Evolutionary conservation across 768 basidiomycete species (phyloP).

Genomic region (Lactifluus echinatus): DNA sequence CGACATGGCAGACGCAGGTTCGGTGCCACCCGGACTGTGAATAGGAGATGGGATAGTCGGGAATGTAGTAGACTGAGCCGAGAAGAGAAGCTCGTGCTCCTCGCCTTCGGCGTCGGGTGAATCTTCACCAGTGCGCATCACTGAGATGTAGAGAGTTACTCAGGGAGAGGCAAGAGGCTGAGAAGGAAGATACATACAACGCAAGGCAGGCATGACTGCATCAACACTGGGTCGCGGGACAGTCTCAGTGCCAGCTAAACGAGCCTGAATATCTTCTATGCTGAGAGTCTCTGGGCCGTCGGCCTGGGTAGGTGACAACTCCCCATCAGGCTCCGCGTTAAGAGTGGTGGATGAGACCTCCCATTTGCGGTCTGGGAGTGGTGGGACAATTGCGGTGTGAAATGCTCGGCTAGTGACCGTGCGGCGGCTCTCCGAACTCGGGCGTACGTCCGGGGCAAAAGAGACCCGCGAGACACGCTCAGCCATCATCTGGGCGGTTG

Average conservation of each 20-base stretch:
- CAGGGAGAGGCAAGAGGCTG: conserved; percentile 6
- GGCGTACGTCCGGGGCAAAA: conserved; percentile 54
- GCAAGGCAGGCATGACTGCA: conserved; percentile 61
- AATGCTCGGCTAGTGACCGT: conserved; percentile 36
- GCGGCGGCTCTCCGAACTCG: conserved; percentile 38
- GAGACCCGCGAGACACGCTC: conserved; percentile 55
- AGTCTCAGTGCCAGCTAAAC: conserved; percentile 34
- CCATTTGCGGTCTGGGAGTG: conserved; percentile 32
- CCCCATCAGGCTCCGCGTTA: conserved; percentile 14
- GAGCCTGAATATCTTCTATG: conserved; percentile 52
- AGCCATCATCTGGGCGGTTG: conserved; percentile 35
- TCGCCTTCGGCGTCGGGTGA: background rate
- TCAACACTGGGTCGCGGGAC: conserved; percentile 37
- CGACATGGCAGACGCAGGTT: conserved; percentile 30
- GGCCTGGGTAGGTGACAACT: conserved; percentile 39
- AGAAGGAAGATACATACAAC: conserved; percentile 36
- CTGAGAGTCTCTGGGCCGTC: conserved; percentile 37
- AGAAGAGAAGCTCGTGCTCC: conserved; percentile 39
- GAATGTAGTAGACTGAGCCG: conserved; percentile 23
- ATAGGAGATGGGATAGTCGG: conserved; percentile 30
- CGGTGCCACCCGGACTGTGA: conserved; percentile 25
- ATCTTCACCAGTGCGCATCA: conserved; percentile 61
- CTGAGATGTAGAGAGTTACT: conserved; percentile 28
- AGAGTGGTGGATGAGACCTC: conserved; percentile 12
- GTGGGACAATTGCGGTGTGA: conserved; percentile 34